Percentiles rank a stretch among this genome's conserved stretches.
These are phyloP conservation scores for Hypoxylon perforatum DNA, from an alignment of 495 filamentous ascomycete genomes.

Conservation along the genomic window DNA sequence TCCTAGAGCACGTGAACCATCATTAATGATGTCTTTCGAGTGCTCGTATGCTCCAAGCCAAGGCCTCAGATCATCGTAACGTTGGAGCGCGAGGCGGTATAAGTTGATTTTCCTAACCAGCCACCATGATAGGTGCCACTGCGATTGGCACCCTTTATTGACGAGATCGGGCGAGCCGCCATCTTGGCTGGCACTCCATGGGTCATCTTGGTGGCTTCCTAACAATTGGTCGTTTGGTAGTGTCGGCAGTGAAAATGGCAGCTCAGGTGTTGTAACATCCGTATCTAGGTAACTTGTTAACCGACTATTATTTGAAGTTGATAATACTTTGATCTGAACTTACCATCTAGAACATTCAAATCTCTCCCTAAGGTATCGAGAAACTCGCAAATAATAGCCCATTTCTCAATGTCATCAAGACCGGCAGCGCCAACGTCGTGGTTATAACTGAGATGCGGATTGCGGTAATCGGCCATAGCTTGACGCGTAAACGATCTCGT, in stretches of 20 bases:
- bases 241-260: constrained; percentile 4
- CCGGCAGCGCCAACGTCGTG: neutral
- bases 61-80: constrained; percentile 1
- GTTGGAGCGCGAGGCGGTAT: constrained; percentile 20
- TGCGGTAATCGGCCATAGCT: constrained; percentile 12
- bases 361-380: constrained; percentile 9
- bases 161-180: constrained; percentile 8
- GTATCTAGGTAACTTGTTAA: constrained; percentile 11
- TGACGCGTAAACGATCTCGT: too few species aligned
- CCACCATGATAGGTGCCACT: constrained; percentile 22
- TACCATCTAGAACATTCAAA: constrained; percentile 12
- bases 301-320: neutral
- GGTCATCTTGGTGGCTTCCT: constrained; percentile 2
- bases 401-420: constrained; percentile 9
- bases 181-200: constrained; percentile 15
- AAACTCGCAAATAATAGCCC: constrained; percentile 19
- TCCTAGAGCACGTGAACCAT: constrained; percentile 23
- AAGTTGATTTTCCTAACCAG: constrained; percentile 23
- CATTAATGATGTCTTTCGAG: constrained; percentile 15
- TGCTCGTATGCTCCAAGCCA: constrained; percentile 21
- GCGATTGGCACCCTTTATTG: constrained; percentile 9
- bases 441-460: neutral
- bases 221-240: constrained; percentile 4
- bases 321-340: neutral
- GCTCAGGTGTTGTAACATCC: neutral